phyloP scores from a whole-genome alignment of 305 asterid species.

The Ruellia speciosa region DNA sequence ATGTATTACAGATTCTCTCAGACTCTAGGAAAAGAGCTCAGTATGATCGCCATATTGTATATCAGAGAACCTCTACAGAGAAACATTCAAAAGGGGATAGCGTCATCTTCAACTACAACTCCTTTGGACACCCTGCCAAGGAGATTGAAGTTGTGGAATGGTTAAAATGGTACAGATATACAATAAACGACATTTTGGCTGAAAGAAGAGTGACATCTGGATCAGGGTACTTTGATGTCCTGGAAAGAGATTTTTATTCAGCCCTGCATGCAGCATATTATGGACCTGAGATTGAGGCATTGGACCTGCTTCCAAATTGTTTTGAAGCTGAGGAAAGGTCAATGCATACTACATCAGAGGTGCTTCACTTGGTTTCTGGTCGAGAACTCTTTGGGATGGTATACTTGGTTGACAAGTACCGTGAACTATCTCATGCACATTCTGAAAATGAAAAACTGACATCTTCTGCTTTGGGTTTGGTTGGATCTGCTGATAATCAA shows the following conservation, averaged over 20 bases:
- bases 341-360: conserved; percentile 48
- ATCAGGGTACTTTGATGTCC: conserved; percentile 66
- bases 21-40: conserved; percentile 73
- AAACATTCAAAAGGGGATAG: conserved; percentile 35
- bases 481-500: conserved; percentile 25
- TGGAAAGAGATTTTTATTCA: conserved; percentile 73
- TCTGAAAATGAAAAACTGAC: conserved; percentile 33
- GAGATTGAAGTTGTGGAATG: conserved; percentile 88
- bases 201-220: conserved; percentile 73
- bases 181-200: conserved; percentile 62
- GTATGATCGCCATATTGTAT: conserved; percentile 54
- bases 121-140: conserved; percentile 30
- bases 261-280: conserved; percentile 75
- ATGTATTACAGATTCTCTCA: conserved; percentile 55
- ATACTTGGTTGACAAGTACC: conserved; percentile 41
- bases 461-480: conserved; percentile 27
- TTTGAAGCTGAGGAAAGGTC: conserved; percentile 97
- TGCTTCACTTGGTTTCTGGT: conserved; percentile 90
- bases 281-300: conserved; percentile 73
- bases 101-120: conserved; percentile 36
- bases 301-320: conserved; percentile 67
- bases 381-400: conserved; percentile 86
- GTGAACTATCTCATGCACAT: conserved; percentile 38
- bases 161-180: conserved; percentile 78
- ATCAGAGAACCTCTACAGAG: conserved; percentile 35